Evolutionary conservation across 1,284 basidiomycete genomes (phyloP).

Genomic region (Ustilago lituana): DNA sequence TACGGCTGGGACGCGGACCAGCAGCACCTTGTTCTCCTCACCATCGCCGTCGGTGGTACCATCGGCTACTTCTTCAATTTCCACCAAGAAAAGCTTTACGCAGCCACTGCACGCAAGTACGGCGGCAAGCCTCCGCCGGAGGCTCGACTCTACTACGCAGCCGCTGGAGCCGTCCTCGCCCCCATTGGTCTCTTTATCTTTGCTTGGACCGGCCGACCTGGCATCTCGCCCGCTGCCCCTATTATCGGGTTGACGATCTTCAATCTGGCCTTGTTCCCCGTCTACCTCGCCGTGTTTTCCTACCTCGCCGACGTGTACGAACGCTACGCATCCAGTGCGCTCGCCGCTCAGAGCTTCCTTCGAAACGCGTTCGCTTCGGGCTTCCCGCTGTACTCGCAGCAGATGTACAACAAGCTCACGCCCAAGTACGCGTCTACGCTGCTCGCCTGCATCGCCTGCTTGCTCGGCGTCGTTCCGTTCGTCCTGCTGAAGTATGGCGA

Average conservation of each 20-base stretch:
- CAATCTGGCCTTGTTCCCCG: constrained; percentile 35
- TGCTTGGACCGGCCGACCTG: constrained; percentile 46
- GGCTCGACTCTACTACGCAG: constrained; percentile 68
- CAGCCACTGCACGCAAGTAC: constrained; percentile 39
- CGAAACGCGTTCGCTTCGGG: constrained; percentile 50
- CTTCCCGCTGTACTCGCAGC: constrained; percentile 49
- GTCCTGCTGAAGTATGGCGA: constrained; percentile 57
- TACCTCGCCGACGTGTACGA: constrained; percentile 59
- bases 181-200: constrained; percentile 56
- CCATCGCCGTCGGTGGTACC: constrained; percentile 50
- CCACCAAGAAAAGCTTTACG: constrained; percentile 60
- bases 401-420: constrained; percentile 53
- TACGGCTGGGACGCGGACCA: constrained; percentile 56
- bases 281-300: constrained; percentile 44
- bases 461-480: constrained; percentile 61
- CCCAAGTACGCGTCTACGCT: constrained; percentile 61
- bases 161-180: constrained; percentile 45
- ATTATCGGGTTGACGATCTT: constrained; percentile 51
- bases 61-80: constrained; percentile 77
- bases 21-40: constrained; percentile 47
- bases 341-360: constrained; percentile 57
- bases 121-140: constrained; percentile 69
- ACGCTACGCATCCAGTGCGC: constrained; percentile 62
- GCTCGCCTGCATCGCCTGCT: constrained; percentile 51
- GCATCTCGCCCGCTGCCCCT: constrained; percentile 41